Percentiles rank a stretch among this genome's conserved stretches.
These are phyloP conservation scores for Venturia nashicola DNA, from an alignment of 2,329 filamentous ascomycete species.

Conservation along the genomic window DNA sequence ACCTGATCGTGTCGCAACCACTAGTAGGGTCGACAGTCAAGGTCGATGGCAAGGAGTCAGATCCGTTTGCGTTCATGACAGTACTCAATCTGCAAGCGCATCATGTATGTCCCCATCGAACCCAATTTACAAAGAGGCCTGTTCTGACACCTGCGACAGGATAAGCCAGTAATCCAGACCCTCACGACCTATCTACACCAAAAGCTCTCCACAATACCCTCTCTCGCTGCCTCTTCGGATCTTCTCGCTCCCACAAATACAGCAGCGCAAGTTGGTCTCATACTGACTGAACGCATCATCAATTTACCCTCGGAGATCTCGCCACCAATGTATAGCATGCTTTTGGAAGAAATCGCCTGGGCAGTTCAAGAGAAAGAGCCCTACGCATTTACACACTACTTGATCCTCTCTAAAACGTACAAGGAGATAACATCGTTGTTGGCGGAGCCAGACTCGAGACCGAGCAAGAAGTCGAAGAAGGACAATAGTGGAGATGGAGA, in stretches of 20 bases:
- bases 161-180: slow-evolving; percentile 58
- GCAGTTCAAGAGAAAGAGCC: slow-evolving; percentile 85
- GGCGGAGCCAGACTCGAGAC: slow-evolving; percentile 38
- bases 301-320: slow-evolving; percentile 93
- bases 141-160: slow-evolving; percentile 23
- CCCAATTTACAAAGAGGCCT: background rate
- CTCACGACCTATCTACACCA: slow-evolving; percentile 58
- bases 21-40: slow-evolving; percentile 91
- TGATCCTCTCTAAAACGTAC: slow-evolving; percentile 88
- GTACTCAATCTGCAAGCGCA: slow-evolving; percentile 74
- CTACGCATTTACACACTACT: slow-evolving; percentile 85
- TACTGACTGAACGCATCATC: slow-evolving; percentile 87
- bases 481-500: slow-evolving; percentile 32
- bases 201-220: slow-evolving; percentile 39
- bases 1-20: slow-evolving; percentile 77
- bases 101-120: slow-evolving; percentile 35
- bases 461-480: slow-evolving; percentile 31
- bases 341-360: slow-evolving; percentile 79
- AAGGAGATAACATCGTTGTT: slow-evolving; percentile 73
- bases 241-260: slow-evolving; percentile 22
- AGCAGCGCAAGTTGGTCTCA: slow-evolving; percentile 56
- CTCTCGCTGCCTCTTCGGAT: slow-evolving; percentile 35
- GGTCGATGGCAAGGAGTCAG: slow-evolving; percentile 85
- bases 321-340: slow-evolving; percentile 89
- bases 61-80: slow-evolving; percentile 86